A percentile compares a stretch with the other conserved stretches of the same genome.
phyloP scores from a whole-genome alignment of 1,284 basidiomycete genomes.

The Leccinum angustisporum region DNA sequence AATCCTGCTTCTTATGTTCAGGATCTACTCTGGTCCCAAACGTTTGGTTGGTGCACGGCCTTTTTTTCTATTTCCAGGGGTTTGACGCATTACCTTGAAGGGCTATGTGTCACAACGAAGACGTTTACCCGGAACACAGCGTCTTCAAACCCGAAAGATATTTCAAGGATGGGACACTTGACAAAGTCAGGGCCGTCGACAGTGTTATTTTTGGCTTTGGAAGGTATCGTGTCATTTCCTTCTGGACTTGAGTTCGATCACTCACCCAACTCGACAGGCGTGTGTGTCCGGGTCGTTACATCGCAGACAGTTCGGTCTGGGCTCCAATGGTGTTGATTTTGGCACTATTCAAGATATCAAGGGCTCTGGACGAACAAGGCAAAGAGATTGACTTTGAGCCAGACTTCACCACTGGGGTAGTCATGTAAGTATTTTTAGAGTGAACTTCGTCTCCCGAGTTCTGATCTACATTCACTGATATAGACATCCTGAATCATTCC shows the following conservation, averaged over 20 bases:
- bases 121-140: constrained; percentile 40
- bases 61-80: background rate
- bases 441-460: background rate
- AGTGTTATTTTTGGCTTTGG: constrained; percentile 46
- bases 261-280: constrained; percentile 9
- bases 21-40: constrained; percentile 43
- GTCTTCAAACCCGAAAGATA: constrained; percentile 46
- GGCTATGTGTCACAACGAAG: constrained; percentile 43
- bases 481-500: constrained; percentile 25
- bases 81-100: constrained; percentile 23
- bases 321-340: constrained; percentile 24
- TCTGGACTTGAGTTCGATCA: background rate
- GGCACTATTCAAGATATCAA: constrained; percentile 22
- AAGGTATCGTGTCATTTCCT: constrained; percentile 18
- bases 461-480: constrained; percentile 4
- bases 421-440: background rate
- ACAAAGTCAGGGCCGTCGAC: constrained; percentile 37
- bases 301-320: constrained; percentile 29
- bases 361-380: constrained; percentile 16
- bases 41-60: constrained; percentile 38
- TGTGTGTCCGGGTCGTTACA: constrained; percentile 30
- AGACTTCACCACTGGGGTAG: constrained; percentile 18
- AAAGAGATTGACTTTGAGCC: constrained; percentile 19
- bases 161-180: constrained; percentile 19
- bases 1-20: constrained; percentile 1